phyloP scores from a whole-genome alignment of 805 yeast species.

The Barnettozyma vustinii region DNA sequence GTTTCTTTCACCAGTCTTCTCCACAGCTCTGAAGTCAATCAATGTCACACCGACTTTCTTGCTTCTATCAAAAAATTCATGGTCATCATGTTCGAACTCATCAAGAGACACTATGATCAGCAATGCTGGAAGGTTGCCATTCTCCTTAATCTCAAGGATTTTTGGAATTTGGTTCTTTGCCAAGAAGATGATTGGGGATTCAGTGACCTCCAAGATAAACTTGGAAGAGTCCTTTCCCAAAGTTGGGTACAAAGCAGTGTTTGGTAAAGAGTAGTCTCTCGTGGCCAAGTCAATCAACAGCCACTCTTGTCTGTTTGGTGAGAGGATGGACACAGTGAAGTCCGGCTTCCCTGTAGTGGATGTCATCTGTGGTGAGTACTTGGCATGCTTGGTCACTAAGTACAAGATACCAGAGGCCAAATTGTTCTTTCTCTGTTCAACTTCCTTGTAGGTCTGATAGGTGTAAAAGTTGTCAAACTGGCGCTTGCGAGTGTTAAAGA shows the following conservation, averaged over 20 bases:
- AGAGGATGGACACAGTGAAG: constrained; percentile 41
- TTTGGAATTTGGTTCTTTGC: constrained; percentile 39
- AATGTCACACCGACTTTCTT: constrained; percentile 33
- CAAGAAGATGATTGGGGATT: constrained; percentile 45
- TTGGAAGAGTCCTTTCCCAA: constrained; percentile 45
- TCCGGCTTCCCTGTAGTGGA: constrained; percentile 17
- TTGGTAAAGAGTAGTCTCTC: constrained; percentile 39
- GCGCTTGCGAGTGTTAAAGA: constrained; percentile 17
- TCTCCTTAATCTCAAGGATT: constrained; percentile 27
- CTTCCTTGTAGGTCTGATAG: constrained; percentile 26
- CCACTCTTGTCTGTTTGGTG: constrained; percentile 53
- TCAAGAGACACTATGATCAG: constrained; percentile 55
- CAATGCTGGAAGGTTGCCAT: constrained; percentile 29
- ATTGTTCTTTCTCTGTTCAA: constrained; percentile 28
- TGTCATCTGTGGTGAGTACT: constrained; percentile 4
- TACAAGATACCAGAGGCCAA: constrained; percentile 38
- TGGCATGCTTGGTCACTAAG: constrained; percentile 15
- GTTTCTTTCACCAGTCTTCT: constrained; percentile 38
- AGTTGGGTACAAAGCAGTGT: constrained; percentile 40
- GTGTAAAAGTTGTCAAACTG: constrained; percentile 22
- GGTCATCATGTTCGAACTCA: constrained; percentile 33
- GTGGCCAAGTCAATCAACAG: constrained; percentile 52
- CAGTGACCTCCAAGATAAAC: constrained; percentile 46
- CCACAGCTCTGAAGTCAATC: constrained; percentile 37
- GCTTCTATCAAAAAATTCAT: constrained; percentile 27